Percentiles rank a stretch among this genome's conserved stretches.
phyloP scores from a whole-genome alignment of 2,329 filamentous ascomycete species.

The Fusarium buxicola region DNA sequence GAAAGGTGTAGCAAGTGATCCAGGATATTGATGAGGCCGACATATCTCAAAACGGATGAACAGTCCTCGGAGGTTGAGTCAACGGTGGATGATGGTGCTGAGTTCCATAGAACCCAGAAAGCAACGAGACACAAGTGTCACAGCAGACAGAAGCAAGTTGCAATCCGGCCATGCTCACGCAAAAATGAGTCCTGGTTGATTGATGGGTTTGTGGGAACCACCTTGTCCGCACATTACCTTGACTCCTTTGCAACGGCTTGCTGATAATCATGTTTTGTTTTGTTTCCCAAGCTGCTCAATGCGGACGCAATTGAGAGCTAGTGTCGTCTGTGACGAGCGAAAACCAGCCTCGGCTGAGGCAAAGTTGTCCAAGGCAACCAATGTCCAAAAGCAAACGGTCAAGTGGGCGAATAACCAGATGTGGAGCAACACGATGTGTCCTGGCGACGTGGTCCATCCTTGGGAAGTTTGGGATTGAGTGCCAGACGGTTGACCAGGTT shows the following conservation, averaged over 20 bases:
- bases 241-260: constrained; percentile 31
- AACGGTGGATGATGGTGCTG: constrained; percentile 4
- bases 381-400: constrained; percentile 24
- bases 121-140: constrained; percentile 23
- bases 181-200: constrained; percentile 13
- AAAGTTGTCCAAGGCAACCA: constrained; percentile 16
- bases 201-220: constrained; percentile 11
- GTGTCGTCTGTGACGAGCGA: constrained; percentile 31
- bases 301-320: constrained; percentile 27
- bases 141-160: constrained; percentile 35
- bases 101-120: constrained; percentile 12
- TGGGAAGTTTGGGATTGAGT: constrained; percentile 15
- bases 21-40: constrained; percentile 14
- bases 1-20: constrained; percentile 28
- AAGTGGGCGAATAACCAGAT: constrained; percentile 15
- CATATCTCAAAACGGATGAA: neutral
- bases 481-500: constrained; percentile 23
- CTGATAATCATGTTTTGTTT: constrained; percentile 25
- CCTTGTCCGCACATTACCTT: constrained; percentile 34
- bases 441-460: constrained; percentile 31
- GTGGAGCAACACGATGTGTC: constrained; percentile 22
- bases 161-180: constrained; percentile 12
- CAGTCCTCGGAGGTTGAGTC: neutral
- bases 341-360: constrained; percentile 37
- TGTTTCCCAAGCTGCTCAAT: constrained; percentile 20